phyloP scores from a whole-genome alignment of 2,329 filamentous ascomycete species.

The Corinectria fuckeliana region DNA sequence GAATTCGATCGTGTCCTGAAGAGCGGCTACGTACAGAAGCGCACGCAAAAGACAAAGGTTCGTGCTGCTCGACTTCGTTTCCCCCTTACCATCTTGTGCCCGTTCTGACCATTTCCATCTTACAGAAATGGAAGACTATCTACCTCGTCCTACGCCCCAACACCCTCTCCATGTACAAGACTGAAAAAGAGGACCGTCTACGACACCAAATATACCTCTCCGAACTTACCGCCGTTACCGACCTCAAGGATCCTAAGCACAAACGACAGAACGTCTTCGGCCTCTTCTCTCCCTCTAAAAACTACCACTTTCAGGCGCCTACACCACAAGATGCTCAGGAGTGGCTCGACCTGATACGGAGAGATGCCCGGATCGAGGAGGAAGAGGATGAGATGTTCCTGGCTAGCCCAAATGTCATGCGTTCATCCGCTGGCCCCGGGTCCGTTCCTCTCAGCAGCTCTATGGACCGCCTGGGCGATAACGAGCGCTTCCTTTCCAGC shows the following conservation, averaged over 20 bases:
- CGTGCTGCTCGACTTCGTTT: conserved; percentile 14
- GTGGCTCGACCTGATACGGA: conserved; percentile 85
- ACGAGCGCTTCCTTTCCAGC: conserved; percentile 59
- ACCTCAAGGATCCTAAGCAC: conserved; percentile 87
- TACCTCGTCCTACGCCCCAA: conserved; percentile 92
- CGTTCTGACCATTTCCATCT: conserved; percentile 29
- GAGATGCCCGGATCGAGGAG: conserved; percentile 82
- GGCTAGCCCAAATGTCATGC: conserved; percentile 66
- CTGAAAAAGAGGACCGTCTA: conserved; percentile 86
- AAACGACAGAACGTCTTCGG: conserved; percentile 89
- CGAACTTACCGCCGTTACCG: conserved; percentile 88
- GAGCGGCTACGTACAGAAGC: conserved; percentile 83
- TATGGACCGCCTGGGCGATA: conserved; percentile 38
- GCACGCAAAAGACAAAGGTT: conserved; percentile 94
- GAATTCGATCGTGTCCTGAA: conserved; percentile 95
- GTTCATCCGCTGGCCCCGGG: conserved; percentile 47
- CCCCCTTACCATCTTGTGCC: background rate
- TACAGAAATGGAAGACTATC: conserved; percentile 85
- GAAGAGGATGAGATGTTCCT: conserved; percentile 85
- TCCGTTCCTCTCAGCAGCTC: conserved; percentile 27
- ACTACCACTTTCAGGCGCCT: conserved; percentile 86
- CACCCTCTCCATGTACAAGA: conserved; percentile 90
- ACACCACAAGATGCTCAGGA: conserved; percentile 77
- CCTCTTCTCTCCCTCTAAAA: conserved; percentile 87
- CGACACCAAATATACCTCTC: conserved; percentile 86